These are phyloP conservation scores for Clarireedia sp. DNA, from an alignment of 2,329 filamentous ascomycete species.

Conservation along the genomic window DNA sequence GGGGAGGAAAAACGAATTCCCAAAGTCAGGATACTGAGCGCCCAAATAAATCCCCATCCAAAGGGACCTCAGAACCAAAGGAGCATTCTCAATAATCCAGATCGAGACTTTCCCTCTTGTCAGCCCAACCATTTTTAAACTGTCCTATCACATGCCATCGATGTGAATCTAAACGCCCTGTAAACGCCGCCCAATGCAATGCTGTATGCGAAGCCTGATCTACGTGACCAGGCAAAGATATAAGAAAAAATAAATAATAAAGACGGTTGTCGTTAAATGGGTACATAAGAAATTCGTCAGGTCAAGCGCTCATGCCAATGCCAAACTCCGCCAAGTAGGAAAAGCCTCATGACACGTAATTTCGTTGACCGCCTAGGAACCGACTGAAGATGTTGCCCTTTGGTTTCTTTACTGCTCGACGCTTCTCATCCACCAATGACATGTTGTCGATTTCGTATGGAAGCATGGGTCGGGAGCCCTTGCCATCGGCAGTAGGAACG, in stretches of 20 bases:
- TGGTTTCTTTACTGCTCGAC: constrained; percentile 20
- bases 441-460: constrained; percentile 27
- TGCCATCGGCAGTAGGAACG: constrained; percentile 12
- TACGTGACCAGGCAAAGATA: background rate
- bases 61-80: constrained; percentile 1
- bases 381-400: constrained; percentile 24
- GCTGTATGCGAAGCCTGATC: background rate
- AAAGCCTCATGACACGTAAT: background rate
- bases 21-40: background rate
- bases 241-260: background rate
- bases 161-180: constrained; percentile 4
- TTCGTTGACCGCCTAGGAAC: constrained; percentile 16
- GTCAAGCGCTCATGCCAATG: background rate
- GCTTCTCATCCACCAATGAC: constrained; percentile 18
- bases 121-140: background rate
- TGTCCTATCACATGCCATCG: constrained; percentile 1
- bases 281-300: constrained; percentile 9
- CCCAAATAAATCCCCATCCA: background rate
- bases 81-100: background rate
- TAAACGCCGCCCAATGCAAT: constrained; percentile 8
- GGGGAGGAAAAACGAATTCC: background rate
- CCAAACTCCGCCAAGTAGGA: background rate
- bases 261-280: background rate
- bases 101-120: constrained; percentile 4
- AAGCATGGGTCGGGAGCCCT: constrained; percentile 21